phyloP scores from a whole-genome alignment of 2,329 filamentous ascomycete species.

The Colletotrichum australisinense region DNA sequence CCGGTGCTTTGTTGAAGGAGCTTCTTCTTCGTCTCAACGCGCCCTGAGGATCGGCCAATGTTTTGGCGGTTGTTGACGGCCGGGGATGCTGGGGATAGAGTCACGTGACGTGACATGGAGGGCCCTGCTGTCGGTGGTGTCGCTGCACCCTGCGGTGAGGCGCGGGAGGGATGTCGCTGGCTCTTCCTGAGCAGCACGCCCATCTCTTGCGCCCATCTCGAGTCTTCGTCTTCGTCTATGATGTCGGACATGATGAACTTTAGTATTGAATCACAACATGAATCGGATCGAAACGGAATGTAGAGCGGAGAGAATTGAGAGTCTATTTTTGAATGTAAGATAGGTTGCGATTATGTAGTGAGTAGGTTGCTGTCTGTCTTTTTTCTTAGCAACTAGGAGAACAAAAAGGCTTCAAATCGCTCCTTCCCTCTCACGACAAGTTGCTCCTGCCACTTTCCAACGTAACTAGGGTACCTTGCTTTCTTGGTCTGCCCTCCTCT shows the following conservation, averaged over 20 bases:
- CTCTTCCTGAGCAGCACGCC: background rate
- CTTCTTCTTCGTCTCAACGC: background rate
- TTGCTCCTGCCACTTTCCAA: background rate
- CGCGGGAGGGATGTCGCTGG: background rate
- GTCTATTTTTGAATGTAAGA: background rate
- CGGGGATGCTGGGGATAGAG: constrained; percentile 5
- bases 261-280: background rate
- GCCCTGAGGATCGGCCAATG: constrained; percentile 31
- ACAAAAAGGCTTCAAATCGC: background rate
- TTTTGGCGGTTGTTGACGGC: constrained; percentile 21
- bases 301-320: background rate
- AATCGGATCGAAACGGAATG: background rate
- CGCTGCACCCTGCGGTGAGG: background rate
- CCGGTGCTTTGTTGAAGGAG: constrained; percentile 40
- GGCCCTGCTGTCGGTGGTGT: background rate
- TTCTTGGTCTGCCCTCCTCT: background rate
- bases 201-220: background rate
- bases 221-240: background rate
- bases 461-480: background rate
- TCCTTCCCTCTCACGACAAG: background rate
- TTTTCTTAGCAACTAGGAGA: too few relatives aligned
- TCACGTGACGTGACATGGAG: constrained; percentile 18
- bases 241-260: background rate
- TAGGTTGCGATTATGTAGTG: too few relatives aligned
- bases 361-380: too few relatives aligned